A percentile compares a stretch with the other conserved stretches of the same genome.
phyloP scores from a whole-genome alignment of 2,329 filamentous ascomycete genomes.

The Penicillium sclerotiorum region DNA sequence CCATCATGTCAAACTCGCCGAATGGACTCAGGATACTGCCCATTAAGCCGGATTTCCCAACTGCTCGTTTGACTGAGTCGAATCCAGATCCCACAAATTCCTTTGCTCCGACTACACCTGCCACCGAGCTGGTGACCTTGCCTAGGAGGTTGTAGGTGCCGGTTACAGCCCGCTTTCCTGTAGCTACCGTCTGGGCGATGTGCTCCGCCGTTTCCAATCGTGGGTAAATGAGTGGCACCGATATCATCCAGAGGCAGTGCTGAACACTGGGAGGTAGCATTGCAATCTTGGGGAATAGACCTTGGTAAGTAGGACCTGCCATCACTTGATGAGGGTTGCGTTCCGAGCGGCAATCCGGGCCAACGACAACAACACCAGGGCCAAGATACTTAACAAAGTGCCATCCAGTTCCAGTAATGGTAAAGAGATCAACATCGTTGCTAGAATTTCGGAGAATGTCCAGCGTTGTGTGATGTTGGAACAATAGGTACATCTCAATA shows the following conservation, averaged over 20 bases:
- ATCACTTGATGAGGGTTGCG: constrained; percentile 88
- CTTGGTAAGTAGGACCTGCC: constrained; percentile 95
- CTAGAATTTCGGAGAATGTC: constrained; percentile 89
- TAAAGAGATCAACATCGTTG: constrained; percentile 90
- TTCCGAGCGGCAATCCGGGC: constrained; percentile 89
- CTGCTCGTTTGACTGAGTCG: constrained; percentile 91
- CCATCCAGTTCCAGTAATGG: constrained; percentile 95
- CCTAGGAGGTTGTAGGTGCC: constrained; percentile 95
- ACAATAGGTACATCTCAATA: constrained; percentile 96
- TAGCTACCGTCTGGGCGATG: constrained; percentile 85
- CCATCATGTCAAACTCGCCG: constrained; percentile 90
- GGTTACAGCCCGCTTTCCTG: constrained; percentile 94
- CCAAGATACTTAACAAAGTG: constrained; percentile 98
- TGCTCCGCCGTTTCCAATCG: constrained; percentile 89
- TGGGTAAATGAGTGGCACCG: constrained; percentile 88
- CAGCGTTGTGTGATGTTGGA: constrained; percentile 95
- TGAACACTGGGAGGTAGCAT: constrained; percentile 89
- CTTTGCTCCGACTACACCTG: constrained; percentile 92
- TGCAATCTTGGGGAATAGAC: constrained; percentile 92
- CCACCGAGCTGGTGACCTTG: constrained; percentile 91
- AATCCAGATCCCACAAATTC: constrained; percentile 91
- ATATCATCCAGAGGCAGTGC: constrained; percentile 95
- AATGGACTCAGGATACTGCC: constrained; percentile 94
- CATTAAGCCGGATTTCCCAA: constrained; percentile 95
- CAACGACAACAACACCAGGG: constrained; percentile 85